phyloP scores from a whole-genome alignment of 116 monocot species.

The Papilionanthe hybrid region DNA sequence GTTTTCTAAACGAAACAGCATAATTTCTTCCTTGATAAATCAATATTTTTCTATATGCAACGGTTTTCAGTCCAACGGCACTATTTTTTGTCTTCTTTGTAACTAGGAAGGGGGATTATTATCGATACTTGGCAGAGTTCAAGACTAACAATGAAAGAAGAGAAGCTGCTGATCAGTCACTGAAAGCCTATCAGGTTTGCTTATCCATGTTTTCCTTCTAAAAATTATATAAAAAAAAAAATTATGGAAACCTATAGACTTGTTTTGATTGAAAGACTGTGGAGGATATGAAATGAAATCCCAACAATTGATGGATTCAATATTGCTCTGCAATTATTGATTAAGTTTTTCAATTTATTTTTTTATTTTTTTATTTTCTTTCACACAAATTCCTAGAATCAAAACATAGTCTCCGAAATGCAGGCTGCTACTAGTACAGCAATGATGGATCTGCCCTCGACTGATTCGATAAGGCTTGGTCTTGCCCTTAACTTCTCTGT shows the following conservation, averaged over 20 bases:
- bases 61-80: neutral
- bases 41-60: no score
- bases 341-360: neutral
- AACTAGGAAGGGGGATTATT: conserved; percentile 23
- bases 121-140: conserved; percentile 19
- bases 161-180: conserved; percentile 21
- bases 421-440: conserved; percentile 18
- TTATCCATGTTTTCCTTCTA: neutral
- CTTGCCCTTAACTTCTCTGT: conserved; percentile 19
- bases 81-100: neutral
- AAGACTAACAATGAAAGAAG: conserved; percentile 14
- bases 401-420: neutral
- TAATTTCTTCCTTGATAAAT: no score
- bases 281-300: neutral
- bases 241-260: neutral
- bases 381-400: neutral
- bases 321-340: conserved; percentile 4
- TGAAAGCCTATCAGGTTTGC: conserved; percentile 17
- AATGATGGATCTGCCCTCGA: conserved; percentile 18
- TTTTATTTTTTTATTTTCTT: neutral
- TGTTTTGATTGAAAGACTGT: neutral
- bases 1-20: no score
- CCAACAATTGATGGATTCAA: neutral
- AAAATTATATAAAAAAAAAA: neutral
- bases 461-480: conserved; percentile 19